Evolutionary conservation across 177 flowering plant species (phyloP).

Genomic region (Telopea speciosissima): DNA sequence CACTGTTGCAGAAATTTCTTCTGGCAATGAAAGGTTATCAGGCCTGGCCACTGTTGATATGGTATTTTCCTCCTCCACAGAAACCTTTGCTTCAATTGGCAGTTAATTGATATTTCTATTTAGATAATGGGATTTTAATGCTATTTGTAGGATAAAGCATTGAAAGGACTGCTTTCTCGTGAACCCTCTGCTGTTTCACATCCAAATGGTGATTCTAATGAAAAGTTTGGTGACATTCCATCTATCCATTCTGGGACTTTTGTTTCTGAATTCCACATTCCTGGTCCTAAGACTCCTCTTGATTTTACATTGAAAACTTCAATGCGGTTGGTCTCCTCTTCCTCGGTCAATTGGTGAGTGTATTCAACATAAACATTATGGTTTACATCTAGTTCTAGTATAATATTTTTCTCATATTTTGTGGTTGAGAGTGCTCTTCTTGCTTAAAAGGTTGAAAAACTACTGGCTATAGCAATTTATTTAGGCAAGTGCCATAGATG

Average conservation of each 20-base stretch:
- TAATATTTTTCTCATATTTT: neutral
- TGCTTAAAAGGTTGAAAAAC: neutral
- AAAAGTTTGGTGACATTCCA: conserved; percentile 24
- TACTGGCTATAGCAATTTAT: too few species aligned
- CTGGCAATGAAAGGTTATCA: conserved; percentile 36
- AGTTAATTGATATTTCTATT: neutral
- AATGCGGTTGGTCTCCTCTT: conserved; percentile 62
- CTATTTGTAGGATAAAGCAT: conserved; percentile 50
- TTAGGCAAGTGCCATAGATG: too few species aligned
- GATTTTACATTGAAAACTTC: conserved; percentile 79
- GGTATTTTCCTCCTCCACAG: conserved; percentile 30
- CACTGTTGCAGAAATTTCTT: conserved; percentile 64
- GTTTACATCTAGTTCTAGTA: neutral
- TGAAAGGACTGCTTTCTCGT: conserved; percentile 60
- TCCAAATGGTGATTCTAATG: conserved; percentile 27
- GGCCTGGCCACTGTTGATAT: conserved; percentile 42
- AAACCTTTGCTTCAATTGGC: neutral
- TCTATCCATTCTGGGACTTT: conserved; percentile 22
- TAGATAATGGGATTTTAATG: neutral
- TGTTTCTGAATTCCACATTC: conserved; percentile 39
- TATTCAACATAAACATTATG: neutral
- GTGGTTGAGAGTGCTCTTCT: neutral
- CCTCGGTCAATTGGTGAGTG: conserved; percentile 70
- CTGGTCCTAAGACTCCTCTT: conserved; percentile 57
- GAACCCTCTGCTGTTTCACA: conserved; percentile 26